Conservation (phyloP, 495 filamentous ascomycete species). For the Lentithecium fluviatile region DNA sequence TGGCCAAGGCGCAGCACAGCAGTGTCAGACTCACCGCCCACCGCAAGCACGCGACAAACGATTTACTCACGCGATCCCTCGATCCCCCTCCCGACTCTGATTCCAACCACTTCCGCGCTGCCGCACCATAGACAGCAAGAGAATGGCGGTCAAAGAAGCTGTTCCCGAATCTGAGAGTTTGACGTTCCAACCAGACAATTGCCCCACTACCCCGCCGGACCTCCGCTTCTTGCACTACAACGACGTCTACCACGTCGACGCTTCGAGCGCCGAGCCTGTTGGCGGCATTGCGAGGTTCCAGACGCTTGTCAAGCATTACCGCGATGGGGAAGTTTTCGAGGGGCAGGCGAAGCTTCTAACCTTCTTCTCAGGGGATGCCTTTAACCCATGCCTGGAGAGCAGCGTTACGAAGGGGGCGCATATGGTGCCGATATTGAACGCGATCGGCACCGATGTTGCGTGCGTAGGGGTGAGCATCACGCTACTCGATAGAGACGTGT, state of each 20-base stretch:
- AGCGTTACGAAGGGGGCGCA: conserved; percentile 85
- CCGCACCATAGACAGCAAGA: neutral
- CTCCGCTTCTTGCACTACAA: conserved; percentile 86
- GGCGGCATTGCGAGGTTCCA: conserved; percentile 80
- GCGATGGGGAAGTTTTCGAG: conserved; percentile 54
- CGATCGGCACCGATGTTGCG: conserved; percentile 69
- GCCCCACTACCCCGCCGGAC: conserved; percentile 55
- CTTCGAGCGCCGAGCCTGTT: conserved; percentile 72
- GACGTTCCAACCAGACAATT: conserved; percentile 17
- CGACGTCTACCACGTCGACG: conserved; percentile 86
- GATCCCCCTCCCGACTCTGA: neutral
- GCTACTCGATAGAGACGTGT: neutral
- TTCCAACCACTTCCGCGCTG: neutral
- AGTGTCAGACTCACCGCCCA: conserved; percentile 15
- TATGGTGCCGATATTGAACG: conserved; percentile 86
- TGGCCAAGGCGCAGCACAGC: neutral
- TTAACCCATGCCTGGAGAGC: conserved; percentile 84
- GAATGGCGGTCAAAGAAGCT: neutral
- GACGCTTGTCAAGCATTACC: conserved; percentile 72
- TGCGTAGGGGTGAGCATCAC: conserved; percentile 66
- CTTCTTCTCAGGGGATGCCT: conserved; percentile 88
- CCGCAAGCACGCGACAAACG: neutral
- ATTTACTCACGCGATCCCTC: neutral
- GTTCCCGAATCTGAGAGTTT: conserved; percentile 1
- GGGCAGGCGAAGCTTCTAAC: conserved; percentile 67